Base-by-base conservation (phyloP, 352 stramenopile species). In the Phytopythium kandeliae region DNA sequence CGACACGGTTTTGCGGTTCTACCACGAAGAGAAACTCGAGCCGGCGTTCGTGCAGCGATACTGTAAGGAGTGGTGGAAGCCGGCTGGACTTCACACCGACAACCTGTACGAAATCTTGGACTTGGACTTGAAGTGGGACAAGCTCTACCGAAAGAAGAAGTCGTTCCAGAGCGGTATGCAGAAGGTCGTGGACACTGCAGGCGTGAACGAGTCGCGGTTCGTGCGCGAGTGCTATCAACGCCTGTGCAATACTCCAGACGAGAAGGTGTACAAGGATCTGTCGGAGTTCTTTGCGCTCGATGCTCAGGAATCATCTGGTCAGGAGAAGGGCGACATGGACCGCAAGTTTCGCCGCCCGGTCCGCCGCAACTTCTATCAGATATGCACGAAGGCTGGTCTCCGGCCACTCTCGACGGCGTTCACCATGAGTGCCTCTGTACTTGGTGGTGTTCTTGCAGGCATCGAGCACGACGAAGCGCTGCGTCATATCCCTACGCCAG, bases 11-110 rank as follows among this genome's bases (percentile, higher is more conserved):
- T 60, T 96, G 45, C 79, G 82, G 11, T 96, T 94, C 38, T 96
- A 96, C 34, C 85, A 96, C 49, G 83, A 94, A 25, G 85, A 96
- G 43, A 92, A 94, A 36, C 61, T 96, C 2, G 85, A 96, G 54
- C 85, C 85, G 5, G 69, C 84, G 11, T 96, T 92, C 58, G 85
- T 96, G 8, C 84, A 94, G 60, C 75, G 83, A n/a, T 96, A 96
- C 61, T 92, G 69, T 65, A 96, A 96, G 60, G 85, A 96, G 36
- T 96, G 89, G 47, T 96, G 84, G 83, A 92, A 94, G 72, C 65
- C 85, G 21, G 81, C 81, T n/a, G 85, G 85, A 0, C 59, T 94
- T 9, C 80, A 86, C 59, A 83, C 74, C 0, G 74, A 87, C 28
- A 78, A 95, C 36, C 40, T 95, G 40, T 95, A 92, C 50, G 74